phyloP scores from a whole-genome alignment of 495 filamentous ascomycete genomes.

The Hyaloscypha bicolor region DNA sequence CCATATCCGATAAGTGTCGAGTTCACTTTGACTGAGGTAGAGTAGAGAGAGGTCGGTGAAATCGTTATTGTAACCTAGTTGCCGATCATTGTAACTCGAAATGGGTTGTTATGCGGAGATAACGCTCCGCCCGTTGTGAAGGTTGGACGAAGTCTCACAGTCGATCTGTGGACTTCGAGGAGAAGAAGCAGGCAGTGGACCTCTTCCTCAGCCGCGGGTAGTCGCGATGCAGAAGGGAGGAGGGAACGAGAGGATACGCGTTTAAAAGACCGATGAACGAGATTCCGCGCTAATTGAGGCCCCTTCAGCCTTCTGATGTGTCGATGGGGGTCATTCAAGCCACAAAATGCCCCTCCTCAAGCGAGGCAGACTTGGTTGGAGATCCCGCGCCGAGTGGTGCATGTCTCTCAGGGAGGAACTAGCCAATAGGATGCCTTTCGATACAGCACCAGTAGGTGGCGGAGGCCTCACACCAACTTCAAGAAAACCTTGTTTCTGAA shows the following conservation, averaged over 20 bases:
- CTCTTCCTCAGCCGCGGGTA: constrained; percentile 4
- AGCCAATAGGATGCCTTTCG: neutral
- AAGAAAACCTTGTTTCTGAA: neutral
- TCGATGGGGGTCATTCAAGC: neutral
- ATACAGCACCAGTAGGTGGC: neutral
- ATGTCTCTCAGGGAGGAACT: neutral
- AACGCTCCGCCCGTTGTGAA: constrained; percentile 14
- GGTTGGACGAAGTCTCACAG: constrained; percentile 4
- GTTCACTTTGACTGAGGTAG: constrained; percentile 12
- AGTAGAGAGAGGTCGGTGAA: constrained; percentile 4
- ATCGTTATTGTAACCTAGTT: constrained; percentile 24
- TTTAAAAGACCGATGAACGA: neutral
- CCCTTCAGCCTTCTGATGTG: constrained; percentile 2
- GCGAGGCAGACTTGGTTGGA: neutral
- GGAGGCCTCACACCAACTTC: neutral
- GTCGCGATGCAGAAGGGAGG: constrained; percentile 5
- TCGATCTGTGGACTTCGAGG: constrained; percentile 5
- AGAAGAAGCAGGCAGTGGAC: neutral
- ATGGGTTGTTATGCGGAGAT: constrained; percentile 21
- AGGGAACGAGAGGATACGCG: neutral
- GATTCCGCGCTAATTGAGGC: constrained; percentile 7
- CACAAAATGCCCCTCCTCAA: constrained; percentile 3
- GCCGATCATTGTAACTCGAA: constrained; percentile 18
- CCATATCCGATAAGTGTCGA: constrained; percentile 11
- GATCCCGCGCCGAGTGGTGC: neutral